Percentiles rank a stretch among this genome's conserved stretches.
phyloP scores from a whole-genome alignment of 148 eudicot species.

The Mesembryanthemum crystallinum region DNA sequence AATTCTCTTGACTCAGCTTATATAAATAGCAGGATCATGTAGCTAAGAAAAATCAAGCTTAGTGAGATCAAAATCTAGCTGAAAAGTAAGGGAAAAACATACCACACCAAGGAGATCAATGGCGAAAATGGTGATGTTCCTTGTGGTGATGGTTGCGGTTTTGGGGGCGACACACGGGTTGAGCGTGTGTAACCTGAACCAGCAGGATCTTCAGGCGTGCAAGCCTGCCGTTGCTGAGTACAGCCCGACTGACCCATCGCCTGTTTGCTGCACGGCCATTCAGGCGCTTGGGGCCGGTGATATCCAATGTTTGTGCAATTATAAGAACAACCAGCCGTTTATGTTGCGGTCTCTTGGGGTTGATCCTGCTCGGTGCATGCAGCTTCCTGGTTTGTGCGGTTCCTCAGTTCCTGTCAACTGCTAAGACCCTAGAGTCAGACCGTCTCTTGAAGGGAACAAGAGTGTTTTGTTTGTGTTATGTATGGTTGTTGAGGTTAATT shows the following conservation, averaged over 20 bases:
- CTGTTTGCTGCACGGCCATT: conserved; percentile 40
- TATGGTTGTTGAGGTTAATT: too few relatives aligned
- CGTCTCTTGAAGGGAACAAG: too few relatives aligned
- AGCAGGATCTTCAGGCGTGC: conserved; percentile 34
- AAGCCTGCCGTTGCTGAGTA: conserved; percentile 35
- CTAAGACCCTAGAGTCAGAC: too few relatives aligned
- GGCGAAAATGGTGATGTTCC: conserved; percentile 17
- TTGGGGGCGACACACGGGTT: conserved; percentile 30
- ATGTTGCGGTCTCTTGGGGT: conserved; percentile 42
- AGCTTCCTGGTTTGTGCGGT: conserved; percentile 48
- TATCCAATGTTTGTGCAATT: conserved; percentile 52
- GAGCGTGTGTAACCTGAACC: conserved; percentile 43
- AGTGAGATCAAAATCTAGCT: neutral
- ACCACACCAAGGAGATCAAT: neutral
- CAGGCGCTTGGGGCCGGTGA: conserved; percentile 30
- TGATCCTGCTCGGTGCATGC: conserved; percentile 47
- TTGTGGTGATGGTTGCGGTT: conserved; percentile 28
- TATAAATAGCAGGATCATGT: neutral
- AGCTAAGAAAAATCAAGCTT: neutral
- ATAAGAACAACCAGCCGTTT: conserved; percentile 32
- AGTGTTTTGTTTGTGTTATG: neutral
- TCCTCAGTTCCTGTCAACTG: conserved; percentile 16
- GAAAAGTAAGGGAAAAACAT: neutral
- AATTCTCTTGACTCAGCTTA: neutral
- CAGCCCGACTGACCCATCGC: conserved; percentile 35